Evolutionary conservation across 345 rosid genomes (phyloP).

Genomic region (Salix koriyanagi): DNA sequence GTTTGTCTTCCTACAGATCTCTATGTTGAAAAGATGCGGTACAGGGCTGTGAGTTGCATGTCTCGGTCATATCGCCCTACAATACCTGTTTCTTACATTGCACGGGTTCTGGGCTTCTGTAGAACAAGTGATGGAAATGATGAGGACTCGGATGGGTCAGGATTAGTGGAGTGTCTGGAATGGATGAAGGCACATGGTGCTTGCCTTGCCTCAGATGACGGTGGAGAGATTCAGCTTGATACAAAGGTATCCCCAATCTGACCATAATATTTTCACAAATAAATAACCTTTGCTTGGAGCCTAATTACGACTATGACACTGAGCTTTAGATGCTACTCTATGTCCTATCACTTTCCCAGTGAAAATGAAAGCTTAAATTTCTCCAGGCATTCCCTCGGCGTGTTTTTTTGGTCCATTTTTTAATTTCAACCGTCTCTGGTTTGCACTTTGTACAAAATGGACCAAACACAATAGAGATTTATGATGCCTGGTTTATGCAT

Average conservation of each 20-base stretch:
- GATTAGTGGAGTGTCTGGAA: conserved; percentile 63
- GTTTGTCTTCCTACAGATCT: conserved; percentile 54
- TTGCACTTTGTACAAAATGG: not conserved
- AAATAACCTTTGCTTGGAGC: not conserved
- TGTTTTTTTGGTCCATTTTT: not conserved
- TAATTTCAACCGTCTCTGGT: not conserved
- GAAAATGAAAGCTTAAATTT: not conserved
- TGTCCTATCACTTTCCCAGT: not conserved
- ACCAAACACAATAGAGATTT: not conserved
- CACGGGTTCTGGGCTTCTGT: conserved; percentile 68
- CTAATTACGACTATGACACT: not conserved
- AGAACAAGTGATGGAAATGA: conserved; percentile 46
- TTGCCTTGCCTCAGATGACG: conserved; percentile 48
- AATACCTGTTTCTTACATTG: conserved; percentile 67
- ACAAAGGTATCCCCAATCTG: conserved; percentile 48
- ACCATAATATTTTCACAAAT: not conserved
- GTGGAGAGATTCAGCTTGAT: conserved; percentile 76
- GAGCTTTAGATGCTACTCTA: not conserved
- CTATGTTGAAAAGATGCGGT: conserved; percentile 86
- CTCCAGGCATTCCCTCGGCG: not conserved
- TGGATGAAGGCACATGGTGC: conserved; percentile 96
- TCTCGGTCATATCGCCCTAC: conserved; percentile 88
- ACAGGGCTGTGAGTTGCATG: conserved; percentile 83
- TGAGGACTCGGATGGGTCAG: conserved; percentile 44
- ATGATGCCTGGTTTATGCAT: not conserved